Conservation (phyloP, 495 filamentous ascomycete species). For the Penicillium paradoxum region DNA sequence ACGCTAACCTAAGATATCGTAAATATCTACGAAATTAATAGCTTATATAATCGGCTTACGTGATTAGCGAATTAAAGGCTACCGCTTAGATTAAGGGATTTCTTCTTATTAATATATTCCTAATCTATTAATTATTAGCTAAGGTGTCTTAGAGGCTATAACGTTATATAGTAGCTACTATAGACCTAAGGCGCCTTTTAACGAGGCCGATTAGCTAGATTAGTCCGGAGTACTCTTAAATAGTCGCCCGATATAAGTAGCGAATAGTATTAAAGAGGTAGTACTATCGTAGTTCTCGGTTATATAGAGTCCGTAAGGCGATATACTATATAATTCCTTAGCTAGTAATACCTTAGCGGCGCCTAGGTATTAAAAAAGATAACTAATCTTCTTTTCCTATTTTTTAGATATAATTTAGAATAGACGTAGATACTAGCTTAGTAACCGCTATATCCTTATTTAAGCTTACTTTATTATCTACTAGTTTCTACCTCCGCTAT, state of each 20-base stretch:
- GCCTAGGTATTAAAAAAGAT: conserved; percentile 1
- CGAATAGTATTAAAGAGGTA: conserved; percentile 1
- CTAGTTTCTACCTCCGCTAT: conserved; percentile 1
- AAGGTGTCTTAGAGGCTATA: neutral
- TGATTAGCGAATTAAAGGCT: neutral
- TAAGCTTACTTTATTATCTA: conserved; percentile 1
- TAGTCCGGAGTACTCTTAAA: neutral
- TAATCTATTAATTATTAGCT: neutral
- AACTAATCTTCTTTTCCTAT: neutral
- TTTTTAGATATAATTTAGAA: neutral
- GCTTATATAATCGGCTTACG: conserved; percentile 4
- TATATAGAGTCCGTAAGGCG: conserved; percentile 1
- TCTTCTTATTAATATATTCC: conserved; percentile 5
- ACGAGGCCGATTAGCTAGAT: conserved; percentile 1
- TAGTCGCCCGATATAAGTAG: neutral
- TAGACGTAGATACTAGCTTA: conserved; percentile 5
- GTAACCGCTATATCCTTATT: neutral
- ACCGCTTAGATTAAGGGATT: neutral
- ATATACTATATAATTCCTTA: conserved; percentile 6
- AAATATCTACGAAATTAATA: conserved; percentile 3
- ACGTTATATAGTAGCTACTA: neutral
- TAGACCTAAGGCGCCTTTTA: neutral
- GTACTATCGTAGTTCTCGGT: conserved; percentile 2
- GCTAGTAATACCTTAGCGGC: neutral
- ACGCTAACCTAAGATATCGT: neutral